Percentiles rank a stretch among this genome's conserved stretches.
Evolutionary conservation across 805 yeast genomes (phyloP).

Genomic region (Candida alai): DNA sequence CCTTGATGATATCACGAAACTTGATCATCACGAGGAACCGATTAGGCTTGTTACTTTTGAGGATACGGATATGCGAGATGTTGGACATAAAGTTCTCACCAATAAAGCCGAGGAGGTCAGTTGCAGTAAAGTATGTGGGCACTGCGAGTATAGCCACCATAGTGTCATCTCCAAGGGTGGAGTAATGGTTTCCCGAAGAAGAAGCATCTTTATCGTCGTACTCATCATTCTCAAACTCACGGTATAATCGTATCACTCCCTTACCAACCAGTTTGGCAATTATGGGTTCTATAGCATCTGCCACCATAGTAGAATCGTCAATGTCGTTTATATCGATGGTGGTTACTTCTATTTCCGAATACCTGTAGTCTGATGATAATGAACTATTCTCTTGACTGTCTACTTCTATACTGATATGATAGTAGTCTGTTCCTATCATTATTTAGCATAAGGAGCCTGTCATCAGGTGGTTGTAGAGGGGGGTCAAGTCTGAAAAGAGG

Average conservation of each 20-base stretch:
- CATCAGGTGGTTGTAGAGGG: too few relatives aligned
- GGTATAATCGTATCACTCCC: slow-evolving; percentile 68
- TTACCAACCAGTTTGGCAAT: slow-evolving; percentile 65
- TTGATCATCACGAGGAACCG: slow-evolving; percentile 77
- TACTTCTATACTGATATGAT: slow-evolving; percentile 32
- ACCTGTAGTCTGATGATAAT: slow-evolving; percentile 26
- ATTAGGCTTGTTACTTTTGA: slow-evolving; percentile 61
- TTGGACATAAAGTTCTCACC: slow-evolving; percentile 55
- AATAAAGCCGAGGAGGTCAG: slow-evolving; percentile 76
- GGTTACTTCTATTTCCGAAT: slow-evolving; percentile 26
- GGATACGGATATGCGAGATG: slow-evolving; percentile 68
- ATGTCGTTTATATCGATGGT: slow-evolving; percentile 17
- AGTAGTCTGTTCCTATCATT: slow-evolving; percentile 42
- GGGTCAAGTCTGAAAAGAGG: too few relatives aligned
- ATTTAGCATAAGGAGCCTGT: too few relatives aligned
- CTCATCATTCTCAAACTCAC: slow-evolving; percentile 42
- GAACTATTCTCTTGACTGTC: slow-evolving; percentile 6
- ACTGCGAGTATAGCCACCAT: slow-evolving; percentile 80
- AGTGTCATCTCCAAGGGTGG: slow-evolving; percentile 48
- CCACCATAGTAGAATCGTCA: slow-evolving; percentile 6
- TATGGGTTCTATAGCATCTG: slow-evolving; percentile 42
- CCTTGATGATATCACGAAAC: slow-evolving; percentile 52
- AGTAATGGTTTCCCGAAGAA: background rate
- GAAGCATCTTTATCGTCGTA: slow-evolving; percentile 1
- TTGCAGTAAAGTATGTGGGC: slow-evolving; percentile 82